phyloP scores from a whole-genome alignment of 2,329 filamentous ascomycete species.

The Emergomyces pasteurianus region DNA sequence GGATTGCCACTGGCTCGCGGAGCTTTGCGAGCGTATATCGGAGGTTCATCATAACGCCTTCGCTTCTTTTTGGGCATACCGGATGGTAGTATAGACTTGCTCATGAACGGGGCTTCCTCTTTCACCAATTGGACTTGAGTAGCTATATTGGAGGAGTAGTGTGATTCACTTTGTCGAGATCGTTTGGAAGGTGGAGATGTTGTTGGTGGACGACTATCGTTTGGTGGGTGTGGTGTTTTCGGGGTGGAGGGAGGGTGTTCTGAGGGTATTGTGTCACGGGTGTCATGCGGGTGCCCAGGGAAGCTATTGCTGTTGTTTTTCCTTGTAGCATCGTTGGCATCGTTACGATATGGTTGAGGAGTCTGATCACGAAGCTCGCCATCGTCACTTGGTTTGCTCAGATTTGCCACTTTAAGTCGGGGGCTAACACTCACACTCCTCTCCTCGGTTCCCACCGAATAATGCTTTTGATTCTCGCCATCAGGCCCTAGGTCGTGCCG shows the following conservation, averaged over 20 bases:
- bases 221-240: conserved; percentile 5
- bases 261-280: conserved; percentile 1
- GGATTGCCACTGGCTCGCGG: conserved; percentile 30
- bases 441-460: conserved; percentile 50
- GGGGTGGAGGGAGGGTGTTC: conserved; percentile 6
- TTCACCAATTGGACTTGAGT: conserved; percentile 2
- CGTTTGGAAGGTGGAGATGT: conserved; percentile 7
- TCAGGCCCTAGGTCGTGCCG: conserved; percentile 32
- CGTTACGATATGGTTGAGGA: conserved; percentile 12
- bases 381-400: conserved; percentile 20
- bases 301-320: neutral
- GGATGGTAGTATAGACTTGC: conserved; percentile 1
- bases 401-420: conserved; percentile 43
- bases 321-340: neutral
- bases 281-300: neutral
- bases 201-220: conserved; percentile 6
- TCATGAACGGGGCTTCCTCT: neutral
- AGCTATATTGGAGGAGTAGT: neutral
- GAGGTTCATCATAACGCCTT: conserved; percentile 40
- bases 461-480: conserved; percentile 19
- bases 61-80: conserved; percentile 37
- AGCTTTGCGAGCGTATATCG: conserved; percentile 39
- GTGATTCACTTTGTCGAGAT: neutral
- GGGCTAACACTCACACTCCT: conserved; percentile 65
- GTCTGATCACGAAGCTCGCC: conserved; percentile 17